Percentiles rank a stretch among this genome's conserved stretches.
Conservation (phyloP, 441 rosid species). For the Gossypium aridum region DNA sequence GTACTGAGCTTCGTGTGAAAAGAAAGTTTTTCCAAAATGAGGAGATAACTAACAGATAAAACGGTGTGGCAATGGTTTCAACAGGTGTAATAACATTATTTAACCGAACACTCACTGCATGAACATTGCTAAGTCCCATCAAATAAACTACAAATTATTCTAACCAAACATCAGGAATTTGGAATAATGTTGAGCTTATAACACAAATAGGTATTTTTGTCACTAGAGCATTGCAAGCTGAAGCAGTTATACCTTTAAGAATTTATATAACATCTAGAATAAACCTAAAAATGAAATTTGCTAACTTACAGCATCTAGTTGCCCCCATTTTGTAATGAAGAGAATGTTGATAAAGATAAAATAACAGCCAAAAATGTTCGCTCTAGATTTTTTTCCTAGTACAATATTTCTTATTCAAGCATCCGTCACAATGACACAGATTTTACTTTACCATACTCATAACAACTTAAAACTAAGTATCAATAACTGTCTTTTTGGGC, state of each 20-base stretch:
- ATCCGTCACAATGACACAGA: background rate
- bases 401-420: background rate
- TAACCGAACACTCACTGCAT: background rate
- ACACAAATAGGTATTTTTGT: background rate
- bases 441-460: background rate
- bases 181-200: background rate
- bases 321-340: background rate
- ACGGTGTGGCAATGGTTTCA: background rate
- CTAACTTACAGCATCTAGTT: background rate
- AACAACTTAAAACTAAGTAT: background rate
- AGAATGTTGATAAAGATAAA: background rate
- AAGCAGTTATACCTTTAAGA: background rate
- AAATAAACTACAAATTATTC: background rate
- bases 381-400: background rate
- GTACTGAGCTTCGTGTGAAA: conserved; percentile 17
- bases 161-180: background rate
- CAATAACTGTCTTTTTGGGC: background rate
- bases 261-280: background rate
- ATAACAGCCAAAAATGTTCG: background rate
- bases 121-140: background rate
- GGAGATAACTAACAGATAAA: background rate
- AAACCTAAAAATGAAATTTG: background rate
- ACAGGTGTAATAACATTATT: conserved; percentile 1
- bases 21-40: background rate
- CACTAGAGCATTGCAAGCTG: background rate